Percentiles rank a stretch among this genome's conserved stretches.
Conservation (phyloP, 1,284 basidiomycete genomes). For the Ustilago tritici region DNA sequence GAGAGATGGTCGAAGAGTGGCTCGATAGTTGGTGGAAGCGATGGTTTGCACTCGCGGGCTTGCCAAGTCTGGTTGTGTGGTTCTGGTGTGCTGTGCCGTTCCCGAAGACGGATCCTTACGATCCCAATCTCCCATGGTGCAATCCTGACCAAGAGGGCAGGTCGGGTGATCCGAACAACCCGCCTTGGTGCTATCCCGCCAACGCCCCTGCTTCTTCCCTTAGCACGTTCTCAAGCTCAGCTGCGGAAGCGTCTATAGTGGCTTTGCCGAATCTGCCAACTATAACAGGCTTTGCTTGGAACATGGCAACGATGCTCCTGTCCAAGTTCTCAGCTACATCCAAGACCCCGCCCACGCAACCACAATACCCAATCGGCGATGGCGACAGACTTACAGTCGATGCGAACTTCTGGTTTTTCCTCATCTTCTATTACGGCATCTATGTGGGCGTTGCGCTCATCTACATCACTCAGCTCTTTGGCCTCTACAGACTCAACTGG, state of each 20-base stretch:
- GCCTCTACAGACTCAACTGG: slow-evolving; percentile 72
- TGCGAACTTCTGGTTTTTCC: slow-evolving; percentile 68
- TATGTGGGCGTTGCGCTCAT: slow-evolving; percentile 71
- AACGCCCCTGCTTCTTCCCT: slow-evolving; percentile 15
- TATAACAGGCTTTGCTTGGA: slow-evolving; percentile 22
- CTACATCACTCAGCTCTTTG: slow-evolving; percentile 75
- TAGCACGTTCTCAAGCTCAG: neutral
- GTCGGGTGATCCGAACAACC: slow-evolving; percentile 43
- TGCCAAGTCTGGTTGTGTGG: slow-evolving; percentile 73
- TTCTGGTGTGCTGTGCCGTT: slow-evolving; percentile 74
- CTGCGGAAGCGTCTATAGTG: neutral
- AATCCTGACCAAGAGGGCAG: slow-evolving; percentile 44
- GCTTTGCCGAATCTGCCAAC: slow-evolving; percentile 21
- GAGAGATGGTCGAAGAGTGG: slow-evolving; percentile 72
- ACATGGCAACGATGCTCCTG: slow-evolving; percentile 14
- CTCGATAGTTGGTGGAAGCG: slow-evolving; percentile 72
- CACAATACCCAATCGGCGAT: slow-evolving; percentile 18
- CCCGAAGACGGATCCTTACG: slow-evolving; percentile 72
- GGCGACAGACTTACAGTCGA: slow-evolving; percentile 50
- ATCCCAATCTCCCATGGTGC: slow-evolving; percentile 57
- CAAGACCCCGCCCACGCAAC: neutral
- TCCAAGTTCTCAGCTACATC: slow-evolving; percentile 14
- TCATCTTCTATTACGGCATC: slow-evolving; percentile 69
- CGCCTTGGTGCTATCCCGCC: slow-evolving; percentile 49
- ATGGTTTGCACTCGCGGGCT: slow-evolving; percentile 72